Evolutionary conservation across 768 basidiomycete genomes (phyloP), one percentile per base, ranked within the genome.

Genomic region (Suillus decipiens): DNA sequence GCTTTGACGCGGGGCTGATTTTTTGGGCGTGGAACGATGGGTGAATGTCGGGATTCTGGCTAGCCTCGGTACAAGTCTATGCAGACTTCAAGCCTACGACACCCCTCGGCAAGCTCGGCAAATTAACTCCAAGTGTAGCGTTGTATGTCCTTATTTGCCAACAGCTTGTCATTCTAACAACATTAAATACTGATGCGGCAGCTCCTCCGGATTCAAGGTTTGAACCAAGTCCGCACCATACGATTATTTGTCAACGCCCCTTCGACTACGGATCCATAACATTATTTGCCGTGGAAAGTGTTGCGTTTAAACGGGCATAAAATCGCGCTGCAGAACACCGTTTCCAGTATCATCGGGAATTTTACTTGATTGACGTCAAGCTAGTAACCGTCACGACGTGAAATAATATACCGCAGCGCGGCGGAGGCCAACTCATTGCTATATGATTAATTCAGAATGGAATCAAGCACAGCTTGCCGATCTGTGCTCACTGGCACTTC

Each of bases 111-210:
- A 28, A 28, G 28, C 28, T 28, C 28, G 28, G 28, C 28, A 28
- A 28, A 28, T 28, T 17, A 43, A 43, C 39, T 15, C 15, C 39
- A 42, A 15, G 15, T 22, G 43, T 24, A 14, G 28, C 24, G 15
- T 34, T 54, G 33, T 54, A 12, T 54, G 34, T 36, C 53, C n/a
- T 54, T 54, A 36, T 54, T 54, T 54, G n/a, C 34, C 53, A 54
- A 36, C n/a, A 22, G 34, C 53, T 36, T 55, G 34, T 36, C 31
- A 53, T 53, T 19, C 51, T 53, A 33, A 53, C 34, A n/a, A 22
- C n/a, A 2, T 22, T 12, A 34, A 54, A 54, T 28, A 28, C 28
- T 28, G n/a, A n/a, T n/a, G n/a, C n/a, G 28, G 28, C 34, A 54
- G 7, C 54, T 34, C 54, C 34, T 15, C 19, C 24, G 8, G 15